A percentile compares a stretch with the other conserved stretches of the same genome.
Conservation (phyloP, 2,329 filamentous ascomycete genomes). For the Pseudogymnoascus sp. region DNA sequence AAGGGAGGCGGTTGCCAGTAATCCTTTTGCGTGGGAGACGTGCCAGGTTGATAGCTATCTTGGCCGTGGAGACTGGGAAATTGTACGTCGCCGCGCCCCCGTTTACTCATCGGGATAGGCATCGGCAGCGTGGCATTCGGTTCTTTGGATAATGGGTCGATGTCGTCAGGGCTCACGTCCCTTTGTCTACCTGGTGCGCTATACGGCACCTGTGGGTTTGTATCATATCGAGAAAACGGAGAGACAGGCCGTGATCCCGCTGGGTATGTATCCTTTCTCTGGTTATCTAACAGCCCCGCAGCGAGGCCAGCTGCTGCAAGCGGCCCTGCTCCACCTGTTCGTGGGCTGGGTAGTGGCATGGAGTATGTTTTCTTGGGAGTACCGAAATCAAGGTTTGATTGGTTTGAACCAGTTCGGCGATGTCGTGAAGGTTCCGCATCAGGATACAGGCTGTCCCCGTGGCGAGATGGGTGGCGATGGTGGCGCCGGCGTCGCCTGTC, state of each 20-base stretch:
- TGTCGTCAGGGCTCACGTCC: background rate
- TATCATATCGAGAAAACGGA: conserved; percentile 18
- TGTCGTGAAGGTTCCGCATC: conserved; percentile 16
- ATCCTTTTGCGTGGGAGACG: conserved; percentile 4
- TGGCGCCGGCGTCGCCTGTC: conserved; percentile 17
- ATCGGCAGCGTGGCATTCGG: conserved; percentile 20
- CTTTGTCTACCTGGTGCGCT: background rate
- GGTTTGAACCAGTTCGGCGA: conserved; percentile 12
- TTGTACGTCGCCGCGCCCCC: background rate
- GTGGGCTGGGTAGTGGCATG: background rate
- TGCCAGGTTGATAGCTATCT: background rate
- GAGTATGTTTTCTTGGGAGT: conserved; percentile 2
- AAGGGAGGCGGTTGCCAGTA: conserved; percentile 41
- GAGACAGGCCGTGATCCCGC: conserved; percentile 20
- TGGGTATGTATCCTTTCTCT: conserved; percentile 23
- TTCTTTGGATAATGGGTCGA: conserved; percentile 1
- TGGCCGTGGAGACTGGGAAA: background rate
- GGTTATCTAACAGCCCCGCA: background rate
- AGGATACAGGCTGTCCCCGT: conserved; percentile 11
- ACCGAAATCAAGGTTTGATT: background rate
- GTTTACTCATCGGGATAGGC: conserved; percentile 9
- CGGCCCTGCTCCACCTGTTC: background rate
- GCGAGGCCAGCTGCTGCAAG: background rate
- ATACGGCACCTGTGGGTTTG: conserved; percentile 12
- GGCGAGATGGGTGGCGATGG: conserved; percentile 9